Conservation (phyloP, 1,284 basidiomycete species). For the Afroboletus lepidellus region DNA sequence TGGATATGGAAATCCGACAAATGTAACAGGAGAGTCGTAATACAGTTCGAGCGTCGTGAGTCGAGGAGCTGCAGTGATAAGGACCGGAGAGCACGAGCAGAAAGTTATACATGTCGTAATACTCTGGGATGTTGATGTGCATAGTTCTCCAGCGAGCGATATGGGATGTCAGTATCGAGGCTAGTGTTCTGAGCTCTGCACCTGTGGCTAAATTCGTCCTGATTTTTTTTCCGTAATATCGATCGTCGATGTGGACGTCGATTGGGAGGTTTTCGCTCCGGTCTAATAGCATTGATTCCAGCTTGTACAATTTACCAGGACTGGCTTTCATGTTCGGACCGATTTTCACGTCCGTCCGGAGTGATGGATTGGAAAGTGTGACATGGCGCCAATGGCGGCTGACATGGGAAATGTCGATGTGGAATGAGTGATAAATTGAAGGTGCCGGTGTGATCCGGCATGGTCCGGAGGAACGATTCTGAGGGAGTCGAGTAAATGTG, state of each 20-base stretch:
- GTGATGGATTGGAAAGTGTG: conserved; percentile 29
- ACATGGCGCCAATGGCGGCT: conserved; percentile 5
- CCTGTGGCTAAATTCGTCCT: too few species aligned
- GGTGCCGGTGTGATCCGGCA: too few species aligned
- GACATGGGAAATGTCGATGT: too few species aligned
- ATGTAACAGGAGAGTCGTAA: conserved; percentile 21
- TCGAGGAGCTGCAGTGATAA: conserved; percentile 43
- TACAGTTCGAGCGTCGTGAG: conserved; percentile 52
- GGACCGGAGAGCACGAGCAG: conserved; percentile 41
- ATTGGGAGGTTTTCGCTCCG: conserved; percentile 30
- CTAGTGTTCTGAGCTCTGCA: conserved; percentile 28
- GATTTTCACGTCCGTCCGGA: conserved; percentile 28
- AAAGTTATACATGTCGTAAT: conserved; percentile 46
- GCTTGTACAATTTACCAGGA: not conserved
- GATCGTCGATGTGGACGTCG: conserved; percentile 19
- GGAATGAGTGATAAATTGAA: too few species aligned
- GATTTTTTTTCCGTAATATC: conserved; percentile 3
- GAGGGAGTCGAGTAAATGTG: too few species aligned
- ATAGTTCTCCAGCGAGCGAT: conserved; percentile 51
- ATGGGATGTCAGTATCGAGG: conserved; percentile 52
- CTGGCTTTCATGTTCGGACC: not conserved
- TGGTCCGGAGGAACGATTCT: too few species aligned
- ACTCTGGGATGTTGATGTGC: conserved; percentile 30
- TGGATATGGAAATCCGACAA: too few species aligned
- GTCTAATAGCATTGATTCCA: conserved; percentile 19